phyloP scores from a whole-genome alignment of 441 rosid genomes.

The Melianthus villosus region DNA sequence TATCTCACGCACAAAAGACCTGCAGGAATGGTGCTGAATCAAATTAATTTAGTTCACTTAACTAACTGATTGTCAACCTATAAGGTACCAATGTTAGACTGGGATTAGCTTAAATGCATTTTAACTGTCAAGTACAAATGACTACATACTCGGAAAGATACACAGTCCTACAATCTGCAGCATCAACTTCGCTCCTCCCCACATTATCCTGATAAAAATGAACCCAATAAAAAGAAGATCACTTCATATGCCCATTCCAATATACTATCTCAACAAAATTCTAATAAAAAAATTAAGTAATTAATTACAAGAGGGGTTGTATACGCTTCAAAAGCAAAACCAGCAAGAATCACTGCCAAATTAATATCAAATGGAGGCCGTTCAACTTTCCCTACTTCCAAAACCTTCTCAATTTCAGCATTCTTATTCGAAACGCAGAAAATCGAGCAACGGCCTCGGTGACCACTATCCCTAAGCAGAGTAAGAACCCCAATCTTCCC shows the following conservation, averaged over 20 bases:
- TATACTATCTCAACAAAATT: neutral
- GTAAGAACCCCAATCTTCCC: too few species aligned
- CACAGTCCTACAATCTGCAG: conserved; percentile 63
- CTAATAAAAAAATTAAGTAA: neutral
- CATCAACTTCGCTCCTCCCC: conserved; percentile 65
- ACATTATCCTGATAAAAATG: conserved; percentile 22
- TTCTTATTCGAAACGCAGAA: conserved; percentile 21
- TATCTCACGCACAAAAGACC: conserved; percentile 68
- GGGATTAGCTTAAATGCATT: too few species aligned
- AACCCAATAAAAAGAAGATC: neutral
- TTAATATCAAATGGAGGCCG: conserved; percentile 72
- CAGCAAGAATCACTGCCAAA: conserved; percentile 84
- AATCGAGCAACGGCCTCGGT: too few species aligned
- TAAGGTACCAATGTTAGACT: neutral
- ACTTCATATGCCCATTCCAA: neutral
- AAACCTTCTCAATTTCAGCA: conserved; percentile 17
- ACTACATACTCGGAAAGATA: conserved; percentile 69
- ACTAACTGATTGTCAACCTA: neutral
- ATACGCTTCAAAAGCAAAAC: conserved; percentile 84
- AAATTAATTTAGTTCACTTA: neutral
- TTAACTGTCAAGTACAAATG: neutral
- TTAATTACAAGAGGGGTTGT: conserved; percentile 44
- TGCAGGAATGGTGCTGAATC: conserved; percentile 14
- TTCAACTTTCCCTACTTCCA: conserved; percentile 17
- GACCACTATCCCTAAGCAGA: too few species aligned